phyloP scores from a whole-genome alignment of 176 grass and related monocot genomes.

The Cenchrus purpureus region DNA sequence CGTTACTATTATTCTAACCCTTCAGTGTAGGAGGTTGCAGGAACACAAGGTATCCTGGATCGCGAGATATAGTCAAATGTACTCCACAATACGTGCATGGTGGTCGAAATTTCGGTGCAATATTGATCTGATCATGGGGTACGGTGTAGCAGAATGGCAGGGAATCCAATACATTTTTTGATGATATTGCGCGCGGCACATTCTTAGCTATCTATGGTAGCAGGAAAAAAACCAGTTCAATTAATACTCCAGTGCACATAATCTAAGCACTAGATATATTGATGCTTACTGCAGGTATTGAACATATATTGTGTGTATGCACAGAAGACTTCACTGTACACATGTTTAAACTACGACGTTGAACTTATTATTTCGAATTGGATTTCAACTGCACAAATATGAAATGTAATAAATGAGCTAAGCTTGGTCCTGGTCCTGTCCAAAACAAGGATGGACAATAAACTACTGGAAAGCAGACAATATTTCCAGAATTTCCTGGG shows the following conservation, averaged over 20 bases:
- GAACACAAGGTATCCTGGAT: slow-evolving; percentile 54
- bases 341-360: background rate
- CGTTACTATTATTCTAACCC: slow-evolving; percentile 31
- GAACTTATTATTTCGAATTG: background rate
- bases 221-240: background rate
- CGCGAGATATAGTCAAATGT: slow-evolving; percentile 49
- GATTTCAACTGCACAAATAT: background rate
- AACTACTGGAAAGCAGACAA: slow-evolving; percentile 13
- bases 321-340: background rate
- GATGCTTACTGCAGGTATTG: background rate
- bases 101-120: slow-evolving; percentile 47
- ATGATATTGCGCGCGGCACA: background rate
- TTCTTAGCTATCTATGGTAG: background rate
- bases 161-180: slow-evolving; percentile 43
- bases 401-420: background rate
- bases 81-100: background rate
- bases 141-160: slow-evolving; percentile 16
- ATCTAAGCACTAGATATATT: slow-evolving; percentile 28
- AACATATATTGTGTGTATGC: too few relatives aligned
- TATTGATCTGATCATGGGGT: background rate
- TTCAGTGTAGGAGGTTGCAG: slow-evolving; percentile 55
- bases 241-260: background rate
- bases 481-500: slow-evolving; percentile 9
- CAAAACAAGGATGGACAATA: background rate
- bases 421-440: background rate